A percentile compares a stretch with the other conserved stretches of the same genome.
phyloP scores from a whole-genome alignment of 768 basidiomycete species.

The Lyophyllum decastes region DNA sequence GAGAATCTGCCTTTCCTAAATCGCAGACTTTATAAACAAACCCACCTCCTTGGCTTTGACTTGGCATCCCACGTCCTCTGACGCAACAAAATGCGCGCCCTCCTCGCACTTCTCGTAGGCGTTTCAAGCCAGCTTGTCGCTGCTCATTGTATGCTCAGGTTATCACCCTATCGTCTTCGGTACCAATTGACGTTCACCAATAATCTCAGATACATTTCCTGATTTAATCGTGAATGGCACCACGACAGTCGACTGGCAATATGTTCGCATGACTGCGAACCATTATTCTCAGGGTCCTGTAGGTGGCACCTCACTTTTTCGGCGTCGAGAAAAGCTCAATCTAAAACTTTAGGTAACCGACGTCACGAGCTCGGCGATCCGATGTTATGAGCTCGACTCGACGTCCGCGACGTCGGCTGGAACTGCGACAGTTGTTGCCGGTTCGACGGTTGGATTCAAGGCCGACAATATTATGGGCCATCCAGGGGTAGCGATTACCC shows the following conservation, averaged over 20 bases:
- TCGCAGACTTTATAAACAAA: neutral
- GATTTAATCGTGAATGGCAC: slow-evolving; percentile 28
- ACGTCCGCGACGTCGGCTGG: slow-evolving; percentile 27
- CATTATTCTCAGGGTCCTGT: slow-evolving; percentile 34
- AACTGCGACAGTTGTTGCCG: slow-evolving; percentile 31
- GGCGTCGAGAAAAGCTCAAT: neutral
- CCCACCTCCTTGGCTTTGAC: neutral
- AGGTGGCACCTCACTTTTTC: slow-evolving; percentile 5
- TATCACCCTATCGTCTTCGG: neutral
- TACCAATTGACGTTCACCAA: neutral
- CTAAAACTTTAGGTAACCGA: slow-evolving; percentile 28
- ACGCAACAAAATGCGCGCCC: neutral
- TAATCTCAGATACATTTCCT: slow-evolving; percentile 29
- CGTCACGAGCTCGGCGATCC: slow-evolving; percentile 33
- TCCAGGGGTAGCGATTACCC: slow-evolving; percentile 24
- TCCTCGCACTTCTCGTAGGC: neutral
- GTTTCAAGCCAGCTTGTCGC: neutral
- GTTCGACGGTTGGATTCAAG: slow-evolving; percentile 32
- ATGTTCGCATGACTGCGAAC: slow-evolving; percentile 35
- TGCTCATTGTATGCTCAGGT: slow-evolving; percentile 6
- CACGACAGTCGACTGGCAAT: slow-evolving; percentile 31
- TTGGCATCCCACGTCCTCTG: neutral
- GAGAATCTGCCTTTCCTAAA: neutral
- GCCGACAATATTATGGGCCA: slow-evolving; percentile 35
- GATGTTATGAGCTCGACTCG: slow-evolving; percentile 34